These are phyloP conservation scores for Tausonia pullulans DNA, from an alignment of 1,284 basidiomycete genomes.

Conservation along the genomic window DNA sequence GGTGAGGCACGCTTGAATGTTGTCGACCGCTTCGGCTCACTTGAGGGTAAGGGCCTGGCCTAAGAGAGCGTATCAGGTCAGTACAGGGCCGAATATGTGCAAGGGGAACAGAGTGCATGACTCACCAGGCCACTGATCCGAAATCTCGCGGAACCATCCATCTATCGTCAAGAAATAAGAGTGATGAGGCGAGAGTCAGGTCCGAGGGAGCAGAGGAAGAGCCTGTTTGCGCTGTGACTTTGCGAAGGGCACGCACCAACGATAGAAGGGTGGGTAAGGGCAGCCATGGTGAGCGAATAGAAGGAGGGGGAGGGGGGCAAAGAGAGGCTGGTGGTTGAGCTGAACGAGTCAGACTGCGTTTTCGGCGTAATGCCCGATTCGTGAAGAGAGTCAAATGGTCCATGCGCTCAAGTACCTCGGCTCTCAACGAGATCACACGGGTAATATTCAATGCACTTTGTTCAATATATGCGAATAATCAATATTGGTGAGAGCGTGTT, in stretches of 20 bases:
- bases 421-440: no score
- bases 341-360: background rate
- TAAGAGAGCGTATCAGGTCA: conserved; percentile 16
- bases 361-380: no score
- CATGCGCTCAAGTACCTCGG: no score
- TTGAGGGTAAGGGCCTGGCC: conserved; percentile 87
- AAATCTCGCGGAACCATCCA: conserved; percentile 97
- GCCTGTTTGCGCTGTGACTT: background rate
- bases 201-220: background rate
- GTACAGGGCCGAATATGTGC: background rate
- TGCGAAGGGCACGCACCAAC: conserved; percentile 23
- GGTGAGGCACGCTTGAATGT: background rate
- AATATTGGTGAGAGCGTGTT: no score
- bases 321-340: background rate
- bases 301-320: background rate
- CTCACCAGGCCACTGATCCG: conserved; percentile 84
- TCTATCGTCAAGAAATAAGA: conserved; percentile 40
- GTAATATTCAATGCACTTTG: no score
- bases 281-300: conserved; percentile 20
- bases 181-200: background rate
- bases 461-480: no score
- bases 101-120: conserved; percentile 24
- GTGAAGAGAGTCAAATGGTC: no score
- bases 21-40: conserved; percentile 22
- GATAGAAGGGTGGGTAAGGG: conserved; percentile 29